These are phyloP conservation scores for Chrysochromulina tobinii DNA, from an alignment of 78 protist species.

Conservation along the genomic window DNA sequence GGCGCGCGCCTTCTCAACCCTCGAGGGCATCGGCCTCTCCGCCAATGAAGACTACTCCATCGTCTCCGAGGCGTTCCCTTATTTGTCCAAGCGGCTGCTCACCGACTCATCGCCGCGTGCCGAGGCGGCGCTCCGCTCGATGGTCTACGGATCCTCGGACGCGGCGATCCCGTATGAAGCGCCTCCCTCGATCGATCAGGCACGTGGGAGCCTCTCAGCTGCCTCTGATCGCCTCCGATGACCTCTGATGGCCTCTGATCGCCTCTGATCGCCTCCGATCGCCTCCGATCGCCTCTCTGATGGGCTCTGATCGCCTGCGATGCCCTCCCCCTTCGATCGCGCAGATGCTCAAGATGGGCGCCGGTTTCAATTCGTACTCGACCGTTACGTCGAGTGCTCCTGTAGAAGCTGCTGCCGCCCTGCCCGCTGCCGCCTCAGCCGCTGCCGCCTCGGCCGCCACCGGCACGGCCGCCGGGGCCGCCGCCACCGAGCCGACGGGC, in stretches of 20 bases:
- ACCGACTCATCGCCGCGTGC: constrained; percentile 40
- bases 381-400: neutral
- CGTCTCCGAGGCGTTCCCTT: neutral
- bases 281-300: no score
- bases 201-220: neutral
- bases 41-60: neutral
- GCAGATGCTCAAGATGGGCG: neutral
- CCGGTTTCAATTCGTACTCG: neutral
- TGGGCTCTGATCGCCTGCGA: no score
- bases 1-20: constrained; percentile 5
- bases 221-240: no score
- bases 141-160: neutral
- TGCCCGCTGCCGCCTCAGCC: no score
- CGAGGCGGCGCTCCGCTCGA: constrained; percentile 41
- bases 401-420: no score
- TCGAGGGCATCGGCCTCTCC: constrained; percentile 47
- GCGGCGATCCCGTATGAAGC: no score
- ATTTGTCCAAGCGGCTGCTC: neutral
- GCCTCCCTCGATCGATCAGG: no score
- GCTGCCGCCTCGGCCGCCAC: neutral
- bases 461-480: neutral
- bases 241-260: no score
- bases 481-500: neutral
- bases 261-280: no score
- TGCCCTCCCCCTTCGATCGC: neutral